These are phyloP conservation scores for Tritrichomonas foetus DNA, from an alignment of 208 protist species.

Conservation along the genomic window DNA sequence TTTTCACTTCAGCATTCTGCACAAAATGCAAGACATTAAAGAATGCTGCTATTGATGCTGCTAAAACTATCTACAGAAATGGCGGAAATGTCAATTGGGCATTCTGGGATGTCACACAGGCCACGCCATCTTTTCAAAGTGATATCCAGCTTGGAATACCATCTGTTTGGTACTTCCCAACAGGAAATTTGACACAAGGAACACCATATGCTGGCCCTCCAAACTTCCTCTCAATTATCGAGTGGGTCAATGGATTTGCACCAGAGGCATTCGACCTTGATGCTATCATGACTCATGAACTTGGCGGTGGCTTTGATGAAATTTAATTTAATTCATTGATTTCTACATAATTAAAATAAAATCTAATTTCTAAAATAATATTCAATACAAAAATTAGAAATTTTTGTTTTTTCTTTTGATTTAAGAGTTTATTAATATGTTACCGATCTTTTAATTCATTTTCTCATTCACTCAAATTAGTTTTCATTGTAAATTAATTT, in stretches of 20 bases:
- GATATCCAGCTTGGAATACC: neutral
- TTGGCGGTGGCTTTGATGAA: neutral
- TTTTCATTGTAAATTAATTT: no score
- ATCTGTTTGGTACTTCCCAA: neutral
- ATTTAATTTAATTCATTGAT: conserved; percentile 29
- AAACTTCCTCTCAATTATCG: neutral
- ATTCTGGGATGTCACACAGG: neutral
- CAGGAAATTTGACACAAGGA: neutral
- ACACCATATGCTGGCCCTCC: neutral
- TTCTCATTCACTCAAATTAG: no score
- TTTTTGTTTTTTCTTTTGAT: no score
- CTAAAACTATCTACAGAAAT: neutral
- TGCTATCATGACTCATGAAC: neutral
- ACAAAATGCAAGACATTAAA: neutral
- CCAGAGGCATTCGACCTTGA: neutral
- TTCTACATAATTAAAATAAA: no score
- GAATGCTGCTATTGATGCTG: neutral
- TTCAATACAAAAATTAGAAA: no score
- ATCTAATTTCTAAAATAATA: no score
- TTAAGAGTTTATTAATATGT: no score
- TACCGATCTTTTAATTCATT: no score
- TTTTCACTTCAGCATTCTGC: conserved; percentile 19
- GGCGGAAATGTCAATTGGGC: neutral
- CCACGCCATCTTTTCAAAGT: neutral
- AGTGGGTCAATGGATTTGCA: neutral